phyloP scores from a whole-genome alignment of 1,284 basidiomycete genomes.

The Amylostereum areolatum region DNA sequence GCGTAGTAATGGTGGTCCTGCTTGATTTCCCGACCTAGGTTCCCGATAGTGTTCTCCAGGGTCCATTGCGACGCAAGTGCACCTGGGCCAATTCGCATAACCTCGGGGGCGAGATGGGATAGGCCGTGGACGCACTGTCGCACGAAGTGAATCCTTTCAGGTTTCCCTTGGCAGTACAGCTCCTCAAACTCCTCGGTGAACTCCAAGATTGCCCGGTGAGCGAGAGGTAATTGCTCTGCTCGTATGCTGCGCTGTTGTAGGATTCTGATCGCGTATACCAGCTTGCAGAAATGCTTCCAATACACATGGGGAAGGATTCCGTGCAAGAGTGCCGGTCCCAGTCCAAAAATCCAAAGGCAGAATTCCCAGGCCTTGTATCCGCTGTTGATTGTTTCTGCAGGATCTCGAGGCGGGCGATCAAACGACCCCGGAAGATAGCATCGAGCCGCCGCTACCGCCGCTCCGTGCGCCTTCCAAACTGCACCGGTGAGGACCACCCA shows the following conservation, averaged over 20 bases:
- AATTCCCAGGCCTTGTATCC: conserved; percentile 33
- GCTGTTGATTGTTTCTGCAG: conserved; percentile 30
- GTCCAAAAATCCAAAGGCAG: conserved; percentile 27
- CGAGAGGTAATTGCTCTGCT: conserved; percentile 11
- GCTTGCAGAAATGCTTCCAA: conserved; percentile 27
- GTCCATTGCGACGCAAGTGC: conserved; percentile 23
- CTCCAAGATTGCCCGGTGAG: conserved; percentile 16
- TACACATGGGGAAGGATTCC: conserved; percentile 23
- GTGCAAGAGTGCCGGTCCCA: conserved; percentile 28
- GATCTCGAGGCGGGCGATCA: conserved; percentile 29
- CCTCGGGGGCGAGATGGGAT: conserved; percentile 22
- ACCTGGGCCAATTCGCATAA: conserved; percentile 19
- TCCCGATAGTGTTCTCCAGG: conserved; percentile 30
- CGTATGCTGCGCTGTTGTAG: conserved; percentile 16
- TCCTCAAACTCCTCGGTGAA: conserved; percentile 23
- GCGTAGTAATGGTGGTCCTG: conserved; percentile 24
- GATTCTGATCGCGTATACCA: conserved; percentile 24
- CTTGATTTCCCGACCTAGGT: conserved; percentile 24
- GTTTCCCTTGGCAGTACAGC: conserved; percentile 20
- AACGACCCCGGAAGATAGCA: conserved; percentile 25
- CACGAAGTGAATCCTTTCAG: conserved; percentile 24
- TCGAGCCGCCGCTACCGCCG: conserved; percentile 19
- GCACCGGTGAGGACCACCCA: conserved; percentile 27
- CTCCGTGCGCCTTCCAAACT: conserved; percentile 30
- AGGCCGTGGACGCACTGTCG: conserved; percentile 24